These are phyloP conservation scores for Alternaria sp. DNA, from an alignment of 2,329 filamentous ascomycete genomes.

Conservation along the genomic window DNA sequence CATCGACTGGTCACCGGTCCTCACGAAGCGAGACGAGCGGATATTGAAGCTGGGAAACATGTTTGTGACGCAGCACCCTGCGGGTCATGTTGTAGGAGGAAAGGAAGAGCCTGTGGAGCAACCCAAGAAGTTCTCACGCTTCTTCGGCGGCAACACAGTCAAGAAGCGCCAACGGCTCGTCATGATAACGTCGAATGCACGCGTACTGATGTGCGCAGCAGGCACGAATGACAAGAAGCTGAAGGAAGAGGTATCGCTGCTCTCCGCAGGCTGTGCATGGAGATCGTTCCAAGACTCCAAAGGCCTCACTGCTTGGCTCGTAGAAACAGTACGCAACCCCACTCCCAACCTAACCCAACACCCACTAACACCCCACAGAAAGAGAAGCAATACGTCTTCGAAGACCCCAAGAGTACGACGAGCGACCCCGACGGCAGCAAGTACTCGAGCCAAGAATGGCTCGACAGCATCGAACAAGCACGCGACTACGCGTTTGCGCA, in stretches of 20 bases:
- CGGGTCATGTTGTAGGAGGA: constrained; percentile 74
- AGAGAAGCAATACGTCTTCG: constrained; percentile 90
- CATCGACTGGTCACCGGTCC: constrained; percentile 89
- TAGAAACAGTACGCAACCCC: constrained; percentile 79
- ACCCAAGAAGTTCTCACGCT: constrained; percentile 85
- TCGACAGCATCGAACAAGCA: constrained; percentile 85
- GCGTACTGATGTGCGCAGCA: constrained; percentile 86
- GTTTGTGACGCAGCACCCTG: constrained; percentile 79
- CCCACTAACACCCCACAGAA: constrained; percentile 60
- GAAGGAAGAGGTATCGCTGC: constrained; percentile 88
- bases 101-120: constrained; percentile 70
- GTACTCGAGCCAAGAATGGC: constrained; percentile 84
- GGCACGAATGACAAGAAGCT: constrained; percentile 95
- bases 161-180: constrained; percentile 94
- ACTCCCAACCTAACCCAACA: background rate
- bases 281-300: constrained; percentile 83
- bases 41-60: constrained; percentile 94
- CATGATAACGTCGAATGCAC: constrained; percentile 90
- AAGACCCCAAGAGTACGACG: constrained; percentile 80
- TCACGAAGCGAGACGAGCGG: constrained; percentile 88
- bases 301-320: constrained; percentile 84
- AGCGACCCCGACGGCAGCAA: constrained; percentile 68
- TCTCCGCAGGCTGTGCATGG: constrained; percentile 77
- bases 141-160: constrained; percentile 87
- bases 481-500: constrained; percentile 83